Base-by-base conservation (phyloP, 441 rosid genomes). In the Theobroma grandiflorum region DNA sequence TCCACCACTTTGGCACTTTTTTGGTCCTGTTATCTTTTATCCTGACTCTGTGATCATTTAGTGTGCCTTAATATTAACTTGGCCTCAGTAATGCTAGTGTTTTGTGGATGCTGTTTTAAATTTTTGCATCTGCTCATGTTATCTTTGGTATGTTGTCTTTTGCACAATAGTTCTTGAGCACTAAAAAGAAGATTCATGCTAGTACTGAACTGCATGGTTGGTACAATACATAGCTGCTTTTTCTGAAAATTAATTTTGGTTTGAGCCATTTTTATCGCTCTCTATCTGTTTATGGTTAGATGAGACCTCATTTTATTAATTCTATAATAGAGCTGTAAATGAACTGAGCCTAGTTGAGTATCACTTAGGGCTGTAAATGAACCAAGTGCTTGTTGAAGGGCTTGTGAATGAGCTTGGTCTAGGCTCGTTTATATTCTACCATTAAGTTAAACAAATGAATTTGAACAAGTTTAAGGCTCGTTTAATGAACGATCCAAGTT, bases 221-320 rank as follows among this genome's bases (percentile, higher is more conserved):
- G 35, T 50, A 15, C 63, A 10, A 52, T 8, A 52, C 26, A 16
- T 2, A 50, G 61, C 14, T 11, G 11, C 20, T 73, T 73, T 11
- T 52, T 38, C 62, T 20, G 76, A 55, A 55, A 40, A 55, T 37
- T 35, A 38, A 18, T 72, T 53, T 53, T 72, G 45, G 76, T 55
- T 73, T 73, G 50, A n/a, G 50, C 49, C 38, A 1, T 11, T 55
- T 73, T 73, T 73, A 38, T 73, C 35, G 6, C 18, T 1, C 18
- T 53, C 47, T 72, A 14, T 62, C 66, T 65, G 31, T 18, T 53
- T 22, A 2, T 52, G 47, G 62, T 72, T 35, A 4, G 62, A 18
- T 2, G 45, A 71, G 62, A 53, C 47, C 47, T 11, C 18, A 53
- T 35, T 10, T n/a, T 72, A 35, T 37, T 45, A 26, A 26, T 69